Evolutionary conservation across 2,329 filamentous ascomycete species (phyloP).

Genomic region (Alternaria alternata): DNA sequence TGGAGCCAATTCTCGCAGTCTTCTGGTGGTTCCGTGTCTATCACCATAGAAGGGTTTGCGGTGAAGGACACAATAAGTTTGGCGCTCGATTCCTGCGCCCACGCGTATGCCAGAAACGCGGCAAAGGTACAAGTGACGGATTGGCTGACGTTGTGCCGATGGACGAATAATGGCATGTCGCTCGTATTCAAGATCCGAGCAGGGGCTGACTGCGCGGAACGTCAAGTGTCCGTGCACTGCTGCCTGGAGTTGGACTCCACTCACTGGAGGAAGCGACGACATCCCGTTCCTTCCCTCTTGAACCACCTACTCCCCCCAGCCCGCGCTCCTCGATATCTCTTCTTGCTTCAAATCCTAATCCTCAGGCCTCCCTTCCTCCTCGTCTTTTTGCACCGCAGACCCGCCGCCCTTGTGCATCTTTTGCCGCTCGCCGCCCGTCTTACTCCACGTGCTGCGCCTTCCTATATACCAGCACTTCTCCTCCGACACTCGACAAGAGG

Average conservation of each 20-base stretch:
- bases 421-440: conserved; percentile 41
- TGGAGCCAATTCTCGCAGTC: background rate
- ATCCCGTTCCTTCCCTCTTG: conserved; percentile 26
- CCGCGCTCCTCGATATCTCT: conserved; percentile 26
- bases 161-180: conserved; percentile 29
- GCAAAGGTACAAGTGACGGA: background rate
- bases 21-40: conserved; percentile 1
- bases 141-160: background rate
- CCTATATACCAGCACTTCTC: conserved; percentile 39
- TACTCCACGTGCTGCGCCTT: conserved; percentile 45
- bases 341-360: conserved; percentile 27
- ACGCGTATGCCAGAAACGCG: background rate
- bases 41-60: background rate
- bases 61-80: background rate
- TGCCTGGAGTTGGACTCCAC: conserved; percentile 5
- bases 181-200: conserved; percentile 27
- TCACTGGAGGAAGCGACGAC: conserved; percentile 19
- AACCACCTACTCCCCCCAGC: conserved; percentile 30
- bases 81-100: background rate
- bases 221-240: conserved; percentile 5
- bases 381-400: conserved; percentile 28
- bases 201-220: conserved; percentile 4
- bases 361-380: conserved; percentile 40
- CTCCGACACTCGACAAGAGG: conserved; percentile 31
- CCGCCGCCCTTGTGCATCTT: conserved; percentile 35